Percentiles rank a stretch among this genome's conserved stretches.
phyloP scores from a whole-genome alignment of 306 rosid species.

The Heteromeles arbutifolia region DNA sequence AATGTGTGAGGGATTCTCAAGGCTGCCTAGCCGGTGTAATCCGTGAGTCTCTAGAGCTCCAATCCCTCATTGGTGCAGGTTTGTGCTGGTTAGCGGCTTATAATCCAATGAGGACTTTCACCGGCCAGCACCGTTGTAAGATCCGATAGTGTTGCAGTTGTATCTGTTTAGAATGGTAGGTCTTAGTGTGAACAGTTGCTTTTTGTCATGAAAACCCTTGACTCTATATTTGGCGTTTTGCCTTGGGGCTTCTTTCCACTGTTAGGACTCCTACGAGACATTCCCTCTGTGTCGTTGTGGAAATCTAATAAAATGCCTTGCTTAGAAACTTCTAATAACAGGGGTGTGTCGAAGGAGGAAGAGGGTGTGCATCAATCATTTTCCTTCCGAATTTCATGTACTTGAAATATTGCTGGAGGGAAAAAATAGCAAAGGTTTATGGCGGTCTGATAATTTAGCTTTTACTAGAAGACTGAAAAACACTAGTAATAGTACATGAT shows the following conservation, averaged over 20 bases:
- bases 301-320: not conserved
- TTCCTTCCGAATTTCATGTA: not conserved
- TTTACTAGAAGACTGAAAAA: not conserved
- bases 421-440: not conserved
- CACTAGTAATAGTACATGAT: not conserved
- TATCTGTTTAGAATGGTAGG: not conserved
- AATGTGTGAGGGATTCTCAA: constrained; percentile 2
- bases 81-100: not conserved
- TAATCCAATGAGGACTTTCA: not conserved
- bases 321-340: not conserved
- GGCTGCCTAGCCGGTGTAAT: not conserved
- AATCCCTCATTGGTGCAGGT: constrained; percentile 11
- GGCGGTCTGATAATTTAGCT: not conserved
- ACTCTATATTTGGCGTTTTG: not conserved
- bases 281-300: not conserved
- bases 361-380: not conserved
- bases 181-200: not conserved
- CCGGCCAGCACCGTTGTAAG: not conserved
- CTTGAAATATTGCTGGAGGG: not conserved
- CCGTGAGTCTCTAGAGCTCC: not conserved
- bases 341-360: not conserved
- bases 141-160: not conserved
- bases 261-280: not conserved
- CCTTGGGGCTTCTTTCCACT: not conserved
- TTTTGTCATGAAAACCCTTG: not conserved